These are phyloP conservation scores for Trapa bicornis DNA, from an alignment of 345 rosid species.

Conservation along the genomic window DNA sequence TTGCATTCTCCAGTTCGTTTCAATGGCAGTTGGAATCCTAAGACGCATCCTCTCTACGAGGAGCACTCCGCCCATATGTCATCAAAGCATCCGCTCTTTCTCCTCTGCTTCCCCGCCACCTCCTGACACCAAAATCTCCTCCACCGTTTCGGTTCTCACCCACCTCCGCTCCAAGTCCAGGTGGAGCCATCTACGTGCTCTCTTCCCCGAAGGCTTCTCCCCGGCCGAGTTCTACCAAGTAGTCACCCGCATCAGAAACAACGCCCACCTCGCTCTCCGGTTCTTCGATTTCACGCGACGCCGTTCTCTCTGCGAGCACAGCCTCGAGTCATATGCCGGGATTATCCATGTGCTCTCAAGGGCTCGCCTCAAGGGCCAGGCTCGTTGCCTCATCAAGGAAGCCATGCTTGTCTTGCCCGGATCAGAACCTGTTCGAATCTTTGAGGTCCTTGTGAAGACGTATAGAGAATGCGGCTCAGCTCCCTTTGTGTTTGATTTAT, in stretches of 20 bases:
- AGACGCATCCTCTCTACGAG: slow-evolving; percentile 10
- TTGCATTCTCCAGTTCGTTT: background rate
- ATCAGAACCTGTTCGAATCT: slow-evolving; percentile 6
- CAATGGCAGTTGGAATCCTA: slow-evolving; percentile 6
- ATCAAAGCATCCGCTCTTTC: slow-evolving; percentile 1
- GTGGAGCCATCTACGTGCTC: slow-evolving; percentile 57
- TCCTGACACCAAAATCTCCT: slow-evolving; percentile 18
- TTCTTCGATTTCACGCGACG: slow-evolving; percentile 61
- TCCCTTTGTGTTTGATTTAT: slow-evolving; percentile 70
- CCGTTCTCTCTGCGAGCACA: slow-evolving; percentile 51
- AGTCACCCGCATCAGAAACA: slow-evolving; percentile 37
- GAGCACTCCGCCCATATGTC: background rate
- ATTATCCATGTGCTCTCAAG: slow-evolving; percentile 61
- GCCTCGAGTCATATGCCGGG: slow-evolving; percentile 39
- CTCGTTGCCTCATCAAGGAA: slow-evolving; percentile 30
- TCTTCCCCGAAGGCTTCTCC: slow-evolving; percentile 42
- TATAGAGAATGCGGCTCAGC: slow-evolving; percentile 79
- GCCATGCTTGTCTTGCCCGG: slow-evolving; percentile 30
- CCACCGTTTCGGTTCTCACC: slow-evolving; percentile 52
- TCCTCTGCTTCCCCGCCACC: slow-evolving; percentile 16
- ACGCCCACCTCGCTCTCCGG: slow-evolving; percentile 52
- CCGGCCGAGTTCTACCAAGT: slow-evolving; percentile 56
- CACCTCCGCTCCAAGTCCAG: slow-evolving; percentile 78
- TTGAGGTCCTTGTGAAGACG: slow-evolving; percentile 23
- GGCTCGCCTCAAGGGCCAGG: slow-evolving; percentile 48